Percentiles rank a stretch among this genome's conserved stretches.
Evolutionary conservation across 1,284 basidiomycete species (phyloP).

Genomic region (Rhodotorula sp.): DNA sequence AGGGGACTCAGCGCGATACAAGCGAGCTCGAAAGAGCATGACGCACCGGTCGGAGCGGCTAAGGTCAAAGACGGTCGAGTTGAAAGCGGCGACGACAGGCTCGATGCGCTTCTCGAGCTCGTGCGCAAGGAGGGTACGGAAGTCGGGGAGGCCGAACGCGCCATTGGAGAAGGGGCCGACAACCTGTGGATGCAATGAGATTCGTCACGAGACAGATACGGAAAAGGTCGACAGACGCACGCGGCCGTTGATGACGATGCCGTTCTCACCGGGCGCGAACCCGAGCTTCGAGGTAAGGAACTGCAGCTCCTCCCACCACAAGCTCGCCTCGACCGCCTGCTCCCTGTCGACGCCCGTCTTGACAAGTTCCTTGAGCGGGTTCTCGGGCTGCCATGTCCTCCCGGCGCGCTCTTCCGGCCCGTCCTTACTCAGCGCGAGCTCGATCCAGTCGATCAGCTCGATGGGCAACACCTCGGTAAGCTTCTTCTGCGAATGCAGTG

Average conservation of each 20-base stretch:
- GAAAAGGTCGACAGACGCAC: slow-evolving; percentile 54
- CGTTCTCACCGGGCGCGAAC: slow-evolving; percentile 62
- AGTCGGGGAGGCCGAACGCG: slow-evolving; percentile 67
- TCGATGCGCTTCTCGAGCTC: slow-evolving; percentile 70
- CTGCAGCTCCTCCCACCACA: slow-evolving; percentile 21
- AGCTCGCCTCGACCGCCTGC: slow-evolving; percentile 1
- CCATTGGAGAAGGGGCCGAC: slow-evolving; percentile 63
- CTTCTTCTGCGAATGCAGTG: slow-evolving; percentile 3
- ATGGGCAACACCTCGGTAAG: slow-evolving; percentile 17
- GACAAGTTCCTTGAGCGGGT: slow-evolving; percentile 21
- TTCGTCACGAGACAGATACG: background rate
- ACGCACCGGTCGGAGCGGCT: background rate
- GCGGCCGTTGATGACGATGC: slow-evolving; percentile 76
- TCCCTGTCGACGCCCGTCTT: background rate
- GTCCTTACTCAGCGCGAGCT: slow-evolving; percentile 8
- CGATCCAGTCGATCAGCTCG: slow-evolving; percentile 26
- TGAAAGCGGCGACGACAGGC: slow-evolving; percentile 67
- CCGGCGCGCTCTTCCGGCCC: slow-evolving; percentile 5
- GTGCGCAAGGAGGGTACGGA: slow-evolving; percentile 67
- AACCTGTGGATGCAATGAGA: slow-evolving; percentile 54
- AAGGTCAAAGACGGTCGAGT: slow-evolving; percentile 33
- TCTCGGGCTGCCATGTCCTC: slow-evolving; percentile 12
- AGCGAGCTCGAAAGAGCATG: no score
- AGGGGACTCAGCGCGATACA: background rate
- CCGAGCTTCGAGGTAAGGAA: slow-evolving; percentile 53